Evolutionary conservation across 2,329 filamentous ascomycete species (phyloP).

Genomic region (Alternaria angustiovoidea): DNA sequence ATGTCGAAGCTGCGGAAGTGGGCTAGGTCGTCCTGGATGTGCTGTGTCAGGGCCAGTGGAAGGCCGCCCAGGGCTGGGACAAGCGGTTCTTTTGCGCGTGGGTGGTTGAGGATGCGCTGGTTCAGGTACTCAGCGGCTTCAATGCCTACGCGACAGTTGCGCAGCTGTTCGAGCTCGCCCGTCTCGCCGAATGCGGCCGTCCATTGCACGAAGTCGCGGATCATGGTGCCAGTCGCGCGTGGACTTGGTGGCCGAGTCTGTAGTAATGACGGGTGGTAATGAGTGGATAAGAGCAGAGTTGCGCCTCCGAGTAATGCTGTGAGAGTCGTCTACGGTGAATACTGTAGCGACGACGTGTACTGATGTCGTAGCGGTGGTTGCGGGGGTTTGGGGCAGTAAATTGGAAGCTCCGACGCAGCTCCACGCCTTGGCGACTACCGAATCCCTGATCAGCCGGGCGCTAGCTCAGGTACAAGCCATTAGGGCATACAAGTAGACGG

Average conservation of each 20-base stretch:
- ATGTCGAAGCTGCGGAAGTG: slow-evolving; percentile 74
- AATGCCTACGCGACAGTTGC: slow-evolving; percentile 79
- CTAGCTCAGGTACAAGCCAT: slow-evolving; percentile 24
- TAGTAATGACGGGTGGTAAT: slow-evolving; percentile 6
- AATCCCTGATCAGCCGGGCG: slow-evolving; percentile 20
- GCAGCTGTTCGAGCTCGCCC: slow-evolving; percentile 73
- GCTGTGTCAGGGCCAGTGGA: slow-evolving; percentile 77
- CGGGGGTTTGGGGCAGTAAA: slow-evolving; percentile 17
- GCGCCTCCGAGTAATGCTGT: background rate
- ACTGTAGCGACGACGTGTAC: slow-evolving; percentile 5
- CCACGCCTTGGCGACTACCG: slow-evolving; percentile 15
- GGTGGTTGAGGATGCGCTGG: slow-evolving; percentile 66
- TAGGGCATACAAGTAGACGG: background rate
- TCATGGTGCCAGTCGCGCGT: slow-evolving; percentile 47
- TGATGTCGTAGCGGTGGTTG: slow-evolving; percentile 6
- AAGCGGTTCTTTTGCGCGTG: slow-evolving; percentile 78
- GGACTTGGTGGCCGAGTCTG: slow-evolving; percentile 1
- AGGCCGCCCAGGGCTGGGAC: slow-evolving; percentile 88
- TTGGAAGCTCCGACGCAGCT: slow-evolving; percentile 23
- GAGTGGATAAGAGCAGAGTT: background rate
- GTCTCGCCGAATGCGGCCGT: slow-evolving; percentile 62
- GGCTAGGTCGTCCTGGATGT: slow-evolving; percentile 79
- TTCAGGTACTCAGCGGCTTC: slow-evolving; percentile 91
- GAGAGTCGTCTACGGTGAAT: background rate
- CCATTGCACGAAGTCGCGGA: slow-evolving; percentile 65